A percentile compares a stretch with the other conserved stretches of the same genome.
Conservation (phyloP, 805 yeast species). For the Candida arabinofermentans region DNA sequence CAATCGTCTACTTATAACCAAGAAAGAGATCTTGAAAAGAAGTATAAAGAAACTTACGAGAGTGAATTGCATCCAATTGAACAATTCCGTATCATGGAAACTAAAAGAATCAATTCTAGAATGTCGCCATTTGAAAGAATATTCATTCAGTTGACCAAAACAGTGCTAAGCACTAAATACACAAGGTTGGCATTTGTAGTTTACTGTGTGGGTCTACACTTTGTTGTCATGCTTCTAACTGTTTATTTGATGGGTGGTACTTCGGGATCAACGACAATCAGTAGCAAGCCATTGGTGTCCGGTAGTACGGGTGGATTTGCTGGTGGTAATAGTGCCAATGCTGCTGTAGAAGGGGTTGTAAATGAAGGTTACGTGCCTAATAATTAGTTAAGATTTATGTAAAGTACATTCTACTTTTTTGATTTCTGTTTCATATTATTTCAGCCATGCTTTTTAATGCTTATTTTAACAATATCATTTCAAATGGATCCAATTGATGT, state of each 20-base stretch:
- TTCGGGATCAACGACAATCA: conserved; percentile 5
- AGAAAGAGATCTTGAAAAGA: conserved; percentile 45
- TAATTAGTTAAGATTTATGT: neutral
- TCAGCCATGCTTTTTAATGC: no score
- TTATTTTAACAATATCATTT: no score
- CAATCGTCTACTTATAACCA: neutral
- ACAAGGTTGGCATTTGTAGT: conserved; percentile 69
- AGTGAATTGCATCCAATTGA: conserved; percentile 79
- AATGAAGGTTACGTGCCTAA: conserved; percentile 1
- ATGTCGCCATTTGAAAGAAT: conserved; percentile 76
- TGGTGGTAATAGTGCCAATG: conserved; percentile 6
- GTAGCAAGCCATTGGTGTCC: conserved; percentile 10
- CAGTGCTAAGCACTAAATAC: conserved; percentile 68
- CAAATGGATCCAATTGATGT: no score
- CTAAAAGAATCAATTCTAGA: conserved; percentile 66
- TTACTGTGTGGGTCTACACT: conserved; percentile 74
- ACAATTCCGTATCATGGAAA: conserved; percentile 72
- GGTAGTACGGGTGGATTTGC: conserved; percentile 28
- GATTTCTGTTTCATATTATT: no score
- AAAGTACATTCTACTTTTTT: no score
- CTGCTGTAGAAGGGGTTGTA: neutral
- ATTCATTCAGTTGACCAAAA: conserved; percentile 67
- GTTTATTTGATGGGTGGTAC: conserved; percentile 42
- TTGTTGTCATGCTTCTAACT: conserved; percentile 62
- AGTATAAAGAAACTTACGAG: conserved; percentile 64